Percentiles rank a stretch among this genome's conserved stretches.
Evolutionary conservation across 2,329 filamentous ascomycete genomes (phyloP).

Genomic region (Fusarium scirpi): DNA sequence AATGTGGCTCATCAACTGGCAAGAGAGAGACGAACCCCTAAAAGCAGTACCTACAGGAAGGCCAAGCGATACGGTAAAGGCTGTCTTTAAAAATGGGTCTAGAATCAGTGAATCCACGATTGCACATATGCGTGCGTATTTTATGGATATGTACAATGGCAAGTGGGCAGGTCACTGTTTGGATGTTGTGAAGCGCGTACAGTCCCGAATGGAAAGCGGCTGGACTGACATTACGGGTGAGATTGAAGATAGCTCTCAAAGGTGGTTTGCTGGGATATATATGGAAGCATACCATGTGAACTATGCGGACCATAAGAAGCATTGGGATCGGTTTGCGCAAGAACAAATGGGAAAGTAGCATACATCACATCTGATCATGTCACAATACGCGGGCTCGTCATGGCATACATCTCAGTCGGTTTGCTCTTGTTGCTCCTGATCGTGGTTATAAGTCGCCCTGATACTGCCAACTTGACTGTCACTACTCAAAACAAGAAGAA

Average conservation of each 20-base stretch:
- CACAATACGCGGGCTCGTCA: no score
- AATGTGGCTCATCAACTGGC: neutral
- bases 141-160: neutral
- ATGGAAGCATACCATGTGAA: neutral
- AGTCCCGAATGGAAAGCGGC: neutral
- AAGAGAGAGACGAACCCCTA: neutral
- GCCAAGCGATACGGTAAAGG: neutral
- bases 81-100: neutral
- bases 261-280: neutral
- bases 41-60: neutral
- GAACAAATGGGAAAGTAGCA: neutral
- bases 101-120: no score
- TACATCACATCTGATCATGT: no score
- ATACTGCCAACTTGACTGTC: no score
- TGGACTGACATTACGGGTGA: neutral
- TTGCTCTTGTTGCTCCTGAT: no score
- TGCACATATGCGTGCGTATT: neutral
- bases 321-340: neutral
- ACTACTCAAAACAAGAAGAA: no score
- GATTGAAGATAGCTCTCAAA: neutral
- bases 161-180: neutral
- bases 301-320: neutral
- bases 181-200: neutral
- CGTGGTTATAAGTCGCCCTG: no score
- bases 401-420: no score